Base-by-base conservation (phyloP, 257 asterid genomes). In the Henckelia pumila region DNA sequence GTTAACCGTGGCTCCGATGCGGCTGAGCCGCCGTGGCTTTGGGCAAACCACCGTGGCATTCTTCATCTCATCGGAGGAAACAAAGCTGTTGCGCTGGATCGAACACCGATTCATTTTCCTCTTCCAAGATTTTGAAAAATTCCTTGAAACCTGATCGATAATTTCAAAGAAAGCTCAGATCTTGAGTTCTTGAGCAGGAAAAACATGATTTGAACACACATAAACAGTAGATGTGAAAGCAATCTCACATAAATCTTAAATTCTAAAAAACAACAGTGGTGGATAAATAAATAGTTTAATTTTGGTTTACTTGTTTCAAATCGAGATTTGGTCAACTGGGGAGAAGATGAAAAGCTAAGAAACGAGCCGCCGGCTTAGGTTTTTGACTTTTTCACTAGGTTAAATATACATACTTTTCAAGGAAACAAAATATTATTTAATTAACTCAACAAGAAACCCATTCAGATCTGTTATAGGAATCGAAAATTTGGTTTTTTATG, bases 31-130 rank as follows among this genome's bases (percentile, higher is more conserved):
- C 68, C 97, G 79, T 6, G 99, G 99, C 78, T 90, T 88, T 0
- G 99, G 99, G 76, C 99, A 93, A 72, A 93, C 91, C 81, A 93
- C 82, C 53, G 77, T 64, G n/a, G 80, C 93, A 35, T 35, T 10
- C 44, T 10, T 35, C 44, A 35, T 35, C 44, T 35, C 44, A 8
- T 35, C 44, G 14, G 44, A 35, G 44, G 44, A 35, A 35, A 35
- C 13, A 10, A 8, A 35, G 14, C 44, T 35, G 13, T 35, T 10
- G 3, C 14, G 13, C 44, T 35, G 44, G 44, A 8, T 8, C 2
- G 44, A 35, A 9, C 44, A 35, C 32, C 32, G 2, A 35, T 35
- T 10, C 44, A 91, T 91, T 57, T 87, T 79, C 49, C 49, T 9
- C 49, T 37, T 52, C 2, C 17, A 37, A 37, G 49, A 77, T 24